Conservation (phyloP, 176 grass and related monocot genomes). For the Themeda triandra region DNA sequence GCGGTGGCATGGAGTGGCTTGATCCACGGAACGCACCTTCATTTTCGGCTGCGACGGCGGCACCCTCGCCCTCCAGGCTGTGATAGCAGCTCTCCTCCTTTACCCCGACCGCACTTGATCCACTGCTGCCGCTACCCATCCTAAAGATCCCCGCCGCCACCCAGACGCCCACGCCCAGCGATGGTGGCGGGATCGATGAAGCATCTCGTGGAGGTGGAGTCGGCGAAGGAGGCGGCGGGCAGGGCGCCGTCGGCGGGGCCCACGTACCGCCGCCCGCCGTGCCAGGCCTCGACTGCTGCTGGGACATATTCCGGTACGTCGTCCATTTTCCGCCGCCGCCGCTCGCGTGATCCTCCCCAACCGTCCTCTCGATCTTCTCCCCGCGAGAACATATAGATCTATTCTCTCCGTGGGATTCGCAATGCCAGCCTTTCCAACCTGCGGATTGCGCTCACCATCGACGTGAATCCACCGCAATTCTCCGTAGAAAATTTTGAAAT, state of each 20-base stretch:
- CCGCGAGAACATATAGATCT: constrained; percentile 9
- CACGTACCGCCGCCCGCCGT: constrained; percentile 67
- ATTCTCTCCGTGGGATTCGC: not conserved
- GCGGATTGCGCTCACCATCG: not conserved
- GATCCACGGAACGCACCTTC: too few species aligned
- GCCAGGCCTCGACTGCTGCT: constrained; percentile 75
- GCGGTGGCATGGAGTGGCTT: too few species aligned
- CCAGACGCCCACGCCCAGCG: too few species aligned
- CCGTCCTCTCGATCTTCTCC: too few species aligned
- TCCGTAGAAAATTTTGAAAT: too few species aligned
- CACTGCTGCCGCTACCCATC: too few species aligned
- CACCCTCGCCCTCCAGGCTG: too few species aligned
- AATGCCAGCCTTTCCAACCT: not conserved
- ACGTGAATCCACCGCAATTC: too few species aligned
- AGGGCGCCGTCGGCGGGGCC: constrained; percentile 67
- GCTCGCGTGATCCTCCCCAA: not conserved
- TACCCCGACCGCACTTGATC: too few species aligned
- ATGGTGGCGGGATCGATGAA: constrained; percentile 66
- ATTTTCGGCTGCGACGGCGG: too few species aligned
- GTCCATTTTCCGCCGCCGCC: constrained; percentile 24
- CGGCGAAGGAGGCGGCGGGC: constrained; percentile 44
- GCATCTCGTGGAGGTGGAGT: constrained; percentile 79
- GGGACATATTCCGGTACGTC: constrained; percentile 97
- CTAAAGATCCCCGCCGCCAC: too few species aligned
- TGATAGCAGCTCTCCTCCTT: too few species aligned